Evolutionary conservation across 257 asterid species (phyloP), one percentile per base, ranked within the genome.

Genomic region (Nicotiana knightiana): DNA sequence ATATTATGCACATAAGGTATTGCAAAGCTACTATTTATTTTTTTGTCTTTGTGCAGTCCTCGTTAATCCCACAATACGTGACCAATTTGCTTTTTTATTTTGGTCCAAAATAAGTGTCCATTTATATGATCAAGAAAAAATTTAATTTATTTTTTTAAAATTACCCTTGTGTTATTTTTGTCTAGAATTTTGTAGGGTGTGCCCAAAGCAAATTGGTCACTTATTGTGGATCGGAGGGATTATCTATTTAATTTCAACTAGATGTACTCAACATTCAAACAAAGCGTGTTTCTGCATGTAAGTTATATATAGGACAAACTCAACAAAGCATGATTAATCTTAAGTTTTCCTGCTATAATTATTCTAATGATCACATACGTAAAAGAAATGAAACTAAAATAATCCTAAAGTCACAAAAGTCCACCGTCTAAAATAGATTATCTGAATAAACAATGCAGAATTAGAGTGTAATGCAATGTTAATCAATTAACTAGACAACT

Each of bases 221-320:
- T 21, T 21, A 21, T 21, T 21, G 0, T 21, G 24, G 24, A 21
- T 21, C 24, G 24, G 24, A 21, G 24, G 24, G 24, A 21, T 21
- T 21, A 48, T n/a, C 8, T 5, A n/a, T 73, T 21, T 73, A 26
- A 13, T 73, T 73, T 73, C 43, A 73, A 73, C 79, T 24, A 15
- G 16, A 61, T 48, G 24, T 51, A 73, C 13, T 24, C 78, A 12
- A 59, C n/a, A 8, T 26, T 59, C 65, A n/a, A 59, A 8, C 3
- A 59, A 70, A 70, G 59, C 57, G 77, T 39, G 77, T 68, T 39
- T 68, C 15, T 68, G 77, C 77, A 39, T 68, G 77, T n/a, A 68
- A n/a, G 59, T 54, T 68, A 68, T 15, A 26, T 32, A 26, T 7
- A 51, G 63, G 63, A 73, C 43, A 73, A 53, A 51, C 62, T 51